Evolutionary conservation across 257 asterid species (phyloP).

Genomic region (Misopates orontium): DNA sequence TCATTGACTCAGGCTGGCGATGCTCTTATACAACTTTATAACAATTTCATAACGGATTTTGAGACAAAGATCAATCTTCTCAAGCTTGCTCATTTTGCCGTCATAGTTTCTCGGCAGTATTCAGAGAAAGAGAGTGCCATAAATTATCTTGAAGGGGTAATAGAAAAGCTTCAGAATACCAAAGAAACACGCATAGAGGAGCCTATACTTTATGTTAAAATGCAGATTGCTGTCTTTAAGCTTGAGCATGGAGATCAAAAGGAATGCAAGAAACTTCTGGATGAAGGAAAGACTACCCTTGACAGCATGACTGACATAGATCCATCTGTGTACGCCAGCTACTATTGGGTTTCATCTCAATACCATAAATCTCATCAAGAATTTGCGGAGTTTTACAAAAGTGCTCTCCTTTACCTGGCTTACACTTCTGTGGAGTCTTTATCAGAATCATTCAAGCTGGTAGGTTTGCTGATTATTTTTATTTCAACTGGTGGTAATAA

Average conservation of each 20-base stretch:
- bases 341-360: conserved; percentile 94
- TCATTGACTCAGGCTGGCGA: conserved; percentile 73
- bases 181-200: conserved; percentile 83
- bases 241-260: conserved; percentile 85
- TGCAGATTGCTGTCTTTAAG: conserved; percentile 80
- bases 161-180: conserved; percentile 79
- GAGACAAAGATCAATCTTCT: conserved; percentile 98
- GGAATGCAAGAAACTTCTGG: conserved; percentile 83
- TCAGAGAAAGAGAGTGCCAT: conserved; percentile 81
- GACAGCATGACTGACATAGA: conserved; percentile 99
- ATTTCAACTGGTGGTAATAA: conserved; percentile 12
- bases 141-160: conserved; percentile 81
- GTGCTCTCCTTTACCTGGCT: conserved; percentile 90
- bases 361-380: conserved; percentile 81
- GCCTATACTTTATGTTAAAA: conserved; percentile 75
- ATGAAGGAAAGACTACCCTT: conserved; percentile 83
- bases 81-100: conserved; percentile 97
- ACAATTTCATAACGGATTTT: conserved; percentile 87
- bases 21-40: conserved; percentile 83
- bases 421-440: conserved; percentile 86
- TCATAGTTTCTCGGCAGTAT: conserved; percentile 82
- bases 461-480: conserved; percentile 29
- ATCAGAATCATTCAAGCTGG: conserved; percentile 90
- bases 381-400: conserved; percentile 90
- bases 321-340: conserved; percentile 92